Conservation (phyloP, 495 filamentous ascomycete species). For the Cercophora newfieldiana region DNA sequence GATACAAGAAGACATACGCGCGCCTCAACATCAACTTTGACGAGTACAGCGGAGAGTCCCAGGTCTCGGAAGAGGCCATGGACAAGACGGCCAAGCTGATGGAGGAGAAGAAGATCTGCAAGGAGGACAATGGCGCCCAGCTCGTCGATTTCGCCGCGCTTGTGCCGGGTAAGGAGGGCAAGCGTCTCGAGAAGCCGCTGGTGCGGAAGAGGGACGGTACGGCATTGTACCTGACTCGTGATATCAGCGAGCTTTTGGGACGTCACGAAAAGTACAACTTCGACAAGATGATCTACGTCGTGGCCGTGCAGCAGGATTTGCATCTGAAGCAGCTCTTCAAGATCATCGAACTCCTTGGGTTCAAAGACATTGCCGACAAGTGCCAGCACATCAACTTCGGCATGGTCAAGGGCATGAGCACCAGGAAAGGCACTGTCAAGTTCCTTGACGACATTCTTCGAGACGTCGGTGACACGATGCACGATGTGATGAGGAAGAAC, state of each 20-base stretch:
- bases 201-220: constrained; percentile 63
- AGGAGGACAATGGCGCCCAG: constrained; percentile 83
- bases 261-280: constrained; percentile 64
- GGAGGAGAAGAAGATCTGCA: constrained; percentile 69
- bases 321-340: constrained; percentile 66
- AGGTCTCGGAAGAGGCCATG: constrained; percentile 83
- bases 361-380: constrained; percentile 57
- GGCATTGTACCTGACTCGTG: constrained; percentile 64
- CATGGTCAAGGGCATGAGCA: constrained; percentile 62
- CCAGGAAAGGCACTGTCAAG: constrained; percentile 55
- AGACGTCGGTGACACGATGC: constrained; percentile 64
- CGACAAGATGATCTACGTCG: constrained; percentile 70
- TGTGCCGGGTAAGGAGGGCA: constrained; percentile 57
- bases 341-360: constrained; percentile 60
- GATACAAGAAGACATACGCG: constrained; percentile 62
- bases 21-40: constrained; percentile 83
- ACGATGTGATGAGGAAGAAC: constrained; percentile 65
- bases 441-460: constrained; percentile 64
- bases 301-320: constrained; percentile 60
- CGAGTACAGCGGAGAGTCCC: constrained; percentile 92
- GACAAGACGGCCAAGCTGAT: constrained; percentile 62
- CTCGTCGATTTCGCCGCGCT: constrained; percentile 87
- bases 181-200: constrained; percentile 57
- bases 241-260: constrained; percentile 62
- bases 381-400: constrained; percentile 66